phyloP scores from a whole-genome alignment of 2,329 filamentous ascomycete species.

The Diaporthe eres region DNA sequence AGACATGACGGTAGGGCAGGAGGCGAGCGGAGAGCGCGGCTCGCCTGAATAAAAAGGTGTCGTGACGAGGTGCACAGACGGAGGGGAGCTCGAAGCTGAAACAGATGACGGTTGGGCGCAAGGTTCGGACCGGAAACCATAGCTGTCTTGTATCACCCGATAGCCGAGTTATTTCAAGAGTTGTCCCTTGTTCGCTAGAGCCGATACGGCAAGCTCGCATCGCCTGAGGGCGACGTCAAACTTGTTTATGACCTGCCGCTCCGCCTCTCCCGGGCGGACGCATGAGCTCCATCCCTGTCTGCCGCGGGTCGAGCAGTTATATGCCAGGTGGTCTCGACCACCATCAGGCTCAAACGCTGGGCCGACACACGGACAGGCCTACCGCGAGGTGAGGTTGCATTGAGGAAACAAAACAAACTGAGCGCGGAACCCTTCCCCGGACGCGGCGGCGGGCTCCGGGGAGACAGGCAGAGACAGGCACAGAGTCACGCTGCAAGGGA shows the following conservation, averaged over 20 bases:
- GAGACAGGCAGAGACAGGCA: slow-evolving; percentile 6
- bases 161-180: slow-evolving; percentile 30
- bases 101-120: slow-evolving; percentile 34
- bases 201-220: slow-evolving; percentile 26
- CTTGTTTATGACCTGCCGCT: slow-evolving; percentile 30
- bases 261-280: slow-evolving; percentile 10
- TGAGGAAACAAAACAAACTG: slow-evolving; percentile 34
- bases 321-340: slow-evolving; percentile 36
- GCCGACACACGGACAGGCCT: slow-evolving; percentile 33
- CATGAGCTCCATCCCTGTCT: slow-evolving; percentile 25
- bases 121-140: slow-evolving; percentile 37
- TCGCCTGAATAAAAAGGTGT: slow-evolving; percentile 27
- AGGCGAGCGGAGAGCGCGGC: slow-evolving; percentile 34
- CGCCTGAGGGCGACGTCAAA: slow-evolving; percentile 26
- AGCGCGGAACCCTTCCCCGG: slow-evolving; percentile 35
- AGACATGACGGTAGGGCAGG: neutral
- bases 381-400: slow-evolving; percentile 30
- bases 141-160: slow-evolving; percentile 36
- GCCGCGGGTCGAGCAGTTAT: slow-evolving; percentile 28
- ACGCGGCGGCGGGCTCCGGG: slow-evolving; percentile 16
- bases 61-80: slow-evolving; percentile 38
- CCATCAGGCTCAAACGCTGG: slow-evolving; percentile 33
- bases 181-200: slow-evolving; percentile 31
- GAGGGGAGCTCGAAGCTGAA: slow-evolving; percentile 38
- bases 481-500: slow-evolving; percentile 16